These are phyloP conservation scores for Atkinsonella hypoxylon DNA, from an alignment of 2,329 filamentous ascomycete species.

Conservation along the genomic window DNA sequence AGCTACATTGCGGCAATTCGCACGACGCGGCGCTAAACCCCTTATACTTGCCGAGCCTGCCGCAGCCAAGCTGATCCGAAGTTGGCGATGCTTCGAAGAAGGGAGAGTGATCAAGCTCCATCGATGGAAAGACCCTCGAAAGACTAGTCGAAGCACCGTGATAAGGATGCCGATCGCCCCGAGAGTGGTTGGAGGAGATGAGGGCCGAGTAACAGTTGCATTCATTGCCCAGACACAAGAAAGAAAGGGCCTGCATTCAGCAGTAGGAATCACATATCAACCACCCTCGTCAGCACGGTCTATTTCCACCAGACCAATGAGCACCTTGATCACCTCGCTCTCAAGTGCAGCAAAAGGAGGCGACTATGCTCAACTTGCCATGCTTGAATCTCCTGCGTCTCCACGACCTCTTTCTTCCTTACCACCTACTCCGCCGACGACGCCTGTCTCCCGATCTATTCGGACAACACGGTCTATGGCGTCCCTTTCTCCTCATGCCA, in stretches of 20 bases:
- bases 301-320: slow-evolving; percentile 9
- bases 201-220: slow-evolving; percentile 60
- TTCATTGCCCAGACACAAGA: slow-evolving; percentile 51
- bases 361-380: background rate
- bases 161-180: slow-evolving; percentile 41
- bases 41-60: slow-evolving; percentile 54
- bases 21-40: slow-evolving; percentile 37
- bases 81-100: slow-evolving; percentile 56
- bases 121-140: slow-evolving; percentile 32
- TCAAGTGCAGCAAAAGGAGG: slow-evolving; percentile 5
- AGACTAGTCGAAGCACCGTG: slow-evolving; percentile 21
- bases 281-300: slow-evolving; percentile 31
- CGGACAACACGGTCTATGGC: slow-evolving; percentile 24
- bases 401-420: slow-evolving; percentile 10
- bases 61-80: slow-evolving; percentile 51
- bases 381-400: slow-evolving; percentile 1
- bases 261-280: slow-evolving; percentile 61
- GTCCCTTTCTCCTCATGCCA: slow-evolving; percentile 21
- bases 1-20: slow-evolving; percentile 53
- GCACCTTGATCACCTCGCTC: slow-evolving; percentile 10
- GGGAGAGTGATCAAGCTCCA: slow-evolving; percentile 32
- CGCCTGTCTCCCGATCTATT: slow-evolving; percentile 22
- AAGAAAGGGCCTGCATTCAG: slow-evolving; percentile 49
- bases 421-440: slow-evolving; percentile 25
- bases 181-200: slow-evolving; percentile 34